A percentile compares a stretch with the other conserved stretches of the same genome.
Conservation (phyloP, 805 yeast species). For the Crinitomyces ghanaensis region DNA sequence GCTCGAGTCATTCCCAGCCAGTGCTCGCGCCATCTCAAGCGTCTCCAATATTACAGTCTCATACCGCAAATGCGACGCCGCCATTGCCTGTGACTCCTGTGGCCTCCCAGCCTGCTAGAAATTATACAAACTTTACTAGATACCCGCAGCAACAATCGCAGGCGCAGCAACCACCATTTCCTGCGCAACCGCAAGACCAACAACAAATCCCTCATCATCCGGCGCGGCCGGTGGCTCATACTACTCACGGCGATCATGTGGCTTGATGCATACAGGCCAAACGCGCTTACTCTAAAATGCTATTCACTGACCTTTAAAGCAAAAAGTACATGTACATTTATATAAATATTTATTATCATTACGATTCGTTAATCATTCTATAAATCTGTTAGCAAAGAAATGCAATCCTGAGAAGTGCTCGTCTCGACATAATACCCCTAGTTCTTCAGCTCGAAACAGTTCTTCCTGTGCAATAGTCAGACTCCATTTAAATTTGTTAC, state of each 20-base stretch:
- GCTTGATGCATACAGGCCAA: no score
- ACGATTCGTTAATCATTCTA: neutral
- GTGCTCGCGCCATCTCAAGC: neutral
- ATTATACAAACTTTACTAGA: no score
- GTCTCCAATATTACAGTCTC: neutral
- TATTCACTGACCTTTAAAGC: no score
- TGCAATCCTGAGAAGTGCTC: slow-evolving; percentile 55
- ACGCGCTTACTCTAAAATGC: no score
- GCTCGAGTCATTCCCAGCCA: slow-evolving; percentile 8
- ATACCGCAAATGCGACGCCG: neutral
- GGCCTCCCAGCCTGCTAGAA: no score
- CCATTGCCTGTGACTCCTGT: neutral
- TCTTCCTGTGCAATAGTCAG: slow-evolving; percentile 55
- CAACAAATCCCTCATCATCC: no score
- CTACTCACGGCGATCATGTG: no score
- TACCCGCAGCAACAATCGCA: no score
- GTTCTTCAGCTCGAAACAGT: slow-evolving; percentile 43
- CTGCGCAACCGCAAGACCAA: no score
- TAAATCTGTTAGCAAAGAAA: slow-evolving; percentile 40
- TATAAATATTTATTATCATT: neutral
- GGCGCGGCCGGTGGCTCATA: no score
- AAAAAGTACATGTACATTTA: no score
- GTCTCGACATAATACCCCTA: slow-evolving; percentile 53
- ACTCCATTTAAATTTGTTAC: slow-evolving; percentile 50
- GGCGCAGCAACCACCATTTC: slow-evolving; percentile 2